phyloP scores from a whole-genome alignment of 2,329 filamentous ascomycete genomes.

The Fusarium siculi region DNA sequence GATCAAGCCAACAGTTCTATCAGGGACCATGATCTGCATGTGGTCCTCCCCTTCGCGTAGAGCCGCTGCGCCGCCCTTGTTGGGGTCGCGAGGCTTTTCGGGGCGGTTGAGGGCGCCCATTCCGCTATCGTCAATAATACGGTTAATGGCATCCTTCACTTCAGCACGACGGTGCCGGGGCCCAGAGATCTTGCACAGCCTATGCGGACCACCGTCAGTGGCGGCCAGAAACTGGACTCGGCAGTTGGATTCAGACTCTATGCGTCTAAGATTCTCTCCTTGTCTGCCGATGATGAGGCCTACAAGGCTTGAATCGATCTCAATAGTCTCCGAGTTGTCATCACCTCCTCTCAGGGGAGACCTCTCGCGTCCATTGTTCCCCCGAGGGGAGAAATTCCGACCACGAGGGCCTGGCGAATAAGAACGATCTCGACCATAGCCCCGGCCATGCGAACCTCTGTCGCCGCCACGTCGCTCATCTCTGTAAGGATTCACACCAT shows the following conservation, averaged over 20 bases:
- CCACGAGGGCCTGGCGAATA: conserved; percentile 73
- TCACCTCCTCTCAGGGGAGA: conserved; percentile 67
- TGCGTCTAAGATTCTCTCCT: conserved; percentile 86
- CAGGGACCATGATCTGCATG: conserved; percentile 93
- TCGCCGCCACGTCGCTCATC: conserved; percentile 82
- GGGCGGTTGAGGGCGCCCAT: conserved; percentile 60
- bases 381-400: conserved; percentile 68
- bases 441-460: conserved; percentile 49
- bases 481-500: conserved; percentile 83
- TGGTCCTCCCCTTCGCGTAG: conserved; percentile 84
- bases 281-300: conserved; percentile 91
- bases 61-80: conserved; percentile 54
- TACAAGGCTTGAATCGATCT: conserved; percentile 87
- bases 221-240: conserved; percentile 89
- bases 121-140: conserved; percentile 83
- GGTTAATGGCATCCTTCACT: conserved; percentile 84
- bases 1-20: conserved; percentile 90
- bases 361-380: conserved; percentile 65
- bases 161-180: conserved; percentile 76
- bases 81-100: conserved; percentile 55
- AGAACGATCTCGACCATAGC: conserved; percentile 73
- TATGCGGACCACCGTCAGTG: conserved; percentile 76
- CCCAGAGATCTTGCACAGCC: conserved; percentile 88
- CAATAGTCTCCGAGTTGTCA: conserved; percentile 82
- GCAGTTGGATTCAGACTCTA: conserved; percentile 84